Conservation (phyloP, 495 filamentous ascomycete genomes). For the Annulohypoxylon stygium region DNA sequence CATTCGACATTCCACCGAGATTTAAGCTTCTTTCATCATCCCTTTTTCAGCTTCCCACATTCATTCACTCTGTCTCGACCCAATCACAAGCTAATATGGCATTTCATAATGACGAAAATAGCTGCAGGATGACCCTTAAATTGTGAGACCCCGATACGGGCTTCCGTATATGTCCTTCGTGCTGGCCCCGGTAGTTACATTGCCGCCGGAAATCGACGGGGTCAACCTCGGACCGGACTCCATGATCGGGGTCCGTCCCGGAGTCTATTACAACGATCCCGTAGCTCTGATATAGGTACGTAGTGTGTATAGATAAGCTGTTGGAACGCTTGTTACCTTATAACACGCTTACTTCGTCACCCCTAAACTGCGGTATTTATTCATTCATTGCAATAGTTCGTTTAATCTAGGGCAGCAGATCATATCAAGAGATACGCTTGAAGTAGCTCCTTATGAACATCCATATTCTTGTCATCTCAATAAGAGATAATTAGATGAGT, state of each 20-base stretch:
- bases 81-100: neutral
- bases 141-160: neutral
- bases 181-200: conserved; percentile 32
- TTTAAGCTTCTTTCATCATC: neutral
- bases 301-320: neutral
- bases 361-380: neutral
- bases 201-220: conserved; percentile 45
- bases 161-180: neutral
- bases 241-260: conserved; percentile 4
- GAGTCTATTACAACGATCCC: neutral
- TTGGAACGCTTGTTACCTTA: neutral
- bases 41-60: neutral
- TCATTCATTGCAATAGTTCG: neutral
- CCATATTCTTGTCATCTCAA: too few species aligned
- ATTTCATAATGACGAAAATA: neutral
- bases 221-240: conserved; percentile 16
- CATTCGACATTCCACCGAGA: neutral
- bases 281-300: neutral
- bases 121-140: conserved; percentile 9
- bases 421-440: too few species aligned
- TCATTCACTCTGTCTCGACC: neutral
- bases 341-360: neutral
- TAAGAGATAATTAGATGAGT: too few species aligned
- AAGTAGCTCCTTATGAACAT: too few species aligned
- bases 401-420: too few species aligned